These are phyloP conservation scores for Thraustotheca clavata DNA, from an alignment of 352 stramenopile genomes.

Conservation along the genomic window DNA sequence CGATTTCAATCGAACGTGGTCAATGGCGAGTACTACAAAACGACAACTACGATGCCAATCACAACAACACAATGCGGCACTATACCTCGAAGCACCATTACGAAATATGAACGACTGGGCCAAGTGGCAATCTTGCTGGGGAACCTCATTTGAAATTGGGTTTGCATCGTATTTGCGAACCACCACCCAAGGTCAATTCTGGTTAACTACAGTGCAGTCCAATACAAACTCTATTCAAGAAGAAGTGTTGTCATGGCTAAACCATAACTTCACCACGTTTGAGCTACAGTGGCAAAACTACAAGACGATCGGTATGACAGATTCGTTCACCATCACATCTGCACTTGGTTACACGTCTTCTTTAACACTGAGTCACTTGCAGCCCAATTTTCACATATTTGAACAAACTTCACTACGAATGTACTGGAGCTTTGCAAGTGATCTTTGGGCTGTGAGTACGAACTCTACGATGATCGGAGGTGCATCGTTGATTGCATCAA, in stretches of 20 bases:
- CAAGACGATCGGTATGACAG: slow-evolving; percentile 10
- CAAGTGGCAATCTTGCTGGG: background rate
- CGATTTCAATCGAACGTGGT: slow-evolving; percentile 13
- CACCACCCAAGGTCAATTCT: background rate
- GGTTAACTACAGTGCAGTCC: background rate
- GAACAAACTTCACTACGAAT: slow-evolving; percentile 3
- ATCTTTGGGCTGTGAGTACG: slow-evolving; percentile 3
- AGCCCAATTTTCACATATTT: background rate
- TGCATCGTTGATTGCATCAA: background rate
- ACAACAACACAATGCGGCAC: slow-evolving; percentile 7
- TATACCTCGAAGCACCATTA: slow-evolving; percentile 15
- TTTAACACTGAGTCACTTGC: slow-evolving; percentile 6
- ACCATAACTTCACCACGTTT: background rate
- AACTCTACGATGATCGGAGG: background rate
- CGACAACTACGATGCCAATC: slow-evolving; percentile 10
- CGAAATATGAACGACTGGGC: slow-evolving; percentile 8
- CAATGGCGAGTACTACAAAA: slow-evolving; percentile 14
- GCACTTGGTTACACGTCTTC: background rate
- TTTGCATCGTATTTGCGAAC: background rate
- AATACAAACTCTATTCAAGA: background rate
- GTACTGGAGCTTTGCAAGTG: slow-evolving; percentile 12
- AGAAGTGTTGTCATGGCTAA: slow-evolving; percentile 7
- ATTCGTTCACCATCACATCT: slow-evolving; percentile 5
- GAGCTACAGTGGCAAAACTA: slow-evolving; percentile 20
- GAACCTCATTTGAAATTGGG: background rate